phyloP scores from a whole-genome alignment of 2,329 filamentous ascomycete genomes.

The Lachnum nothofagi region DNA sequence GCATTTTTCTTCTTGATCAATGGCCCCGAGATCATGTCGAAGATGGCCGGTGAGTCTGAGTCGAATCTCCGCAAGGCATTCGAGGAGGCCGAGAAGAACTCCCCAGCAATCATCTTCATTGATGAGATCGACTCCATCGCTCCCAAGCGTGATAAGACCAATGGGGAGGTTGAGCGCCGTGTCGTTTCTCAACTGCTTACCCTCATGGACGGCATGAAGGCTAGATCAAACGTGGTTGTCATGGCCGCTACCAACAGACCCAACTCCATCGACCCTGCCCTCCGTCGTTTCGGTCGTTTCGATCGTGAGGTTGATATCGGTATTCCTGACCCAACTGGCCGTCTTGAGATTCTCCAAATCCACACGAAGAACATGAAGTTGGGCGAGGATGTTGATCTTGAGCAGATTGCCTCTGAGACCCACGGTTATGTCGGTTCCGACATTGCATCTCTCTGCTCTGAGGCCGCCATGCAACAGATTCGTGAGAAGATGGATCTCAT shows the following conservation, averaged over 20 bases:
- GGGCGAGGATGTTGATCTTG: slow-evolving; percentile 89
- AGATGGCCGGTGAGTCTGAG: slow-evolving; percentile 99
- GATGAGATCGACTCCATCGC: slow-evolving; percentile 99
- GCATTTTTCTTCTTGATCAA: slow-evolving; percentile 99
- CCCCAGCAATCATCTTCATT: slow-evolving; percentile 98
- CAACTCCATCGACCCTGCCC: slow-evolving; percentile 96
- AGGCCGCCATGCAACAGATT: slow-evolving; percentile 99
- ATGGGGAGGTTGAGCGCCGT: slow-evolving; percentile 96
- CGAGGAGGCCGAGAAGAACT: slow-evolving; percentile 99
- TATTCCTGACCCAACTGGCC: slow-evolving; percentile 94
- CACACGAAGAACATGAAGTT: slow-evolving; percentile 99
- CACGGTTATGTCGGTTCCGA: slow-evolving; percentile 99
- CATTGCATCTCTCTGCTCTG: slow-evolving; percentile 95
- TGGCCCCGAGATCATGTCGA: slow-evolving; percentile 99
- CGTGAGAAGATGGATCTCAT: slow-evolving; percentile 99
- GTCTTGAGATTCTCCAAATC: slow-evolving; percentile 97
- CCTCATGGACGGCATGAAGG: slow-evolving; percentile 99
- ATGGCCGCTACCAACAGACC: slow-evolving; percentile 99
- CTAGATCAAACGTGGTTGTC: slow-evolving; percentile 94
- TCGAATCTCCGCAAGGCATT: slow-evolving; percentile 99
- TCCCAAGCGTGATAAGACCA: slow-evolving; percentile 99
- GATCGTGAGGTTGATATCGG: slow-evolving; percentile 98
- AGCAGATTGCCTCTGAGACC: slow-evolving; percentile 93
- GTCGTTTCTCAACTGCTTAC: slow-evolving; percentile 95
- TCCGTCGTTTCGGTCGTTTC: slow-evolving; percentile 96